Conservation (phyloP, 2,329 filamentous ascomycete species). For the Claviceps africana region DNA sequence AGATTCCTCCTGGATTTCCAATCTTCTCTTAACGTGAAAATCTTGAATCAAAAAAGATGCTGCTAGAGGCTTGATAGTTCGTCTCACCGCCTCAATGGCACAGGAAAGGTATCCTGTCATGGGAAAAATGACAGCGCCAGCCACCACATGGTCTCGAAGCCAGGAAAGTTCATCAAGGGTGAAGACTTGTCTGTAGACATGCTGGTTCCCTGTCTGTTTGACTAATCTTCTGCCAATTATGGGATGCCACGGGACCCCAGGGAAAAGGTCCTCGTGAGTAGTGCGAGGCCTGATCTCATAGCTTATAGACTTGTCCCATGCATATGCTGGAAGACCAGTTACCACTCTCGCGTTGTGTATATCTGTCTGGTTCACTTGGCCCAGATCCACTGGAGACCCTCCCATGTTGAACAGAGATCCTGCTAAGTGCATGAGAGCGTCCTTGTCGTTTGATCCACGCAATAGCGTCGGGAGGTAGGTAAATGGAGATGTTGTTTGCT, state of each 20-base stretch:
- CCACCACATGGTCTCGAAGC: conserved; percentile 21
- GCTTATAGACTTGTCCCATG: conserved; percentile 14
- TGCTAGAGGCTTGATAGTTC: neutral
- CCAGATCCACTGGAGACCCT: conserved; percentile 22
- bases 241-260: conserved; percentile 15
- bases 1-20: conserved; percentile 16
- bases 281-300: conserved; percentile 2
- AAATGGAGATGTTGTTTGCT: conserved; percentile 1
- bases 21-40: conserved; percentile 9
- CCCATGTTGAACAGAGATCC: conserved; percentile 28
- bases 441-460: conserved; percentile 5
- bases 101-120: conserved; percentile 22
- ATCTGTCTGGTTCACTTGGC: conserved; percentile 23
- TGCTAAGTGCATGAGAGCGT: conserved; percentile 17
- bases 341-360: conserved; percentile 6
- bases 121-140: conserved; percentile 20
- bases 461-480: conserved; percentile 7
- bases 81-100: conserved; percentile 17
- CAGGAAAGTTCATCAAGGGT: conserved; percentile 18
- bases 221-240: conserved; percentile 13
- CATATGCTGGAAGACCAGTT: conserved; percentile 13
- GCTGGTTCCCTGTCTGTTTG: conserved; percentile 12
- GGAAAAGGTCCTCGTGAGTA: conserved; percentile 14
- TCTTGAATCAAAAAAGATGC: conserved; percentile 7
- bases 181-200: conserved; percentile 21